Conservation (phyloP, 257 asterid genomes). For the Nicotiana noctiflora region DNA sequence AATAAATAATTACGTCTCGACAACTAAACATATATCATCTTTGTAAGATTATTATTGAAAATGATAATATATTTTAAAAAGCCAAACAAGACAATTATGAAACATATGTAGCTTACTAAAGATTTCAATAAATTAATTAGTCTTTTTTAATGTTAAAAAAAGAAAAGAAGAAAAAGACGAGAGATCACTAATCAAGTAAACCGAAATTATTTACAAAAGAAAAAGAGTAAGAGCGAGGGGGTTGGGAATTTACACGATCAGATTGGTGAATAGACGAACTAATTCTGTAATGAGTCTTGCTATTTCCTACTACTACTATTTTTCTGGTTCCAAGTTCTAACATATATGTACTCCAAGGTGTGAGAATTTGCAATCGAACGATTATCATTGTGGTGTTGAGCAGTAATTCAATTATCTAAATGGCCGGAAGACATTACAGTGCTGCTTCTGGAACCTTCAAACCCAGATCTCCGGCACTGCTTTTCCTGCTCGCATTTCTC, state of each 20-base stretch:
- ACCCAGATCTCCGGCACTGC: constrained; percentile 40
- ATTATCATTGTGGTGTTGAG: not conserved
- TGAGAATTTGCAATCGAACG: not conserved
- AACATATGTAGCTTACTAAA: too few relatives aligned
- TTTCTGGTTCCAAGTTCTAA: not conserved
- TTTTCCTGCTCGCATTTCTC: constrained; percentile 31
- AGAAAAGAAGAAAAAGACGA: too few relatives aligned
- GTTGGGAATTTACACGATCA: not conserved
- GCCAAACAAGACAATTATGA: too few relatives aligned
- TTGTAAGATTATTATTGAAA: too few relatives aligned
- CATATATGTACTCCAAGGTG: not conserved
- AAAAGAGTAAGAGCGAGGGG: too few relatives aligned
- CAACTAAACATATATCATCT: too few relatives aligned
- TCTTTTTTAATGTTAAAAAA: too few relatives aligned
- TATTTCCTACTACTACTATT: not conserved
- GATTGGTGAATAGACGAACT: not conserved
- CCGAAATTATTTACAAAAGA: too few relatives aligned
- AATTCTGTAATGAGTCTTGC: not conserved
- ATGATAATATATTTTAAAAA: too few relatives aligned
- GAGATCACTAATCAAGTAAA: too few relatives aligned
- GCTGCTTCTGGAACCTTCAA: constrained; percentile 24
- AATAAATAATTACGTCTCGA: too few relatives aligned
- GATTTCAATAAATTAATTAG: too few relatives aligned
- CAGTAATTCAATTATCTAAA: constrained; percentile 9
- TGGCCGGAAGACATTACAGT: constrained; percentile 61